These are phyloP conservation scores for Dillenia suffruticosa DNA, from an alignment of 164 flowering plant species.

Conservation along the genomic window DNA sequence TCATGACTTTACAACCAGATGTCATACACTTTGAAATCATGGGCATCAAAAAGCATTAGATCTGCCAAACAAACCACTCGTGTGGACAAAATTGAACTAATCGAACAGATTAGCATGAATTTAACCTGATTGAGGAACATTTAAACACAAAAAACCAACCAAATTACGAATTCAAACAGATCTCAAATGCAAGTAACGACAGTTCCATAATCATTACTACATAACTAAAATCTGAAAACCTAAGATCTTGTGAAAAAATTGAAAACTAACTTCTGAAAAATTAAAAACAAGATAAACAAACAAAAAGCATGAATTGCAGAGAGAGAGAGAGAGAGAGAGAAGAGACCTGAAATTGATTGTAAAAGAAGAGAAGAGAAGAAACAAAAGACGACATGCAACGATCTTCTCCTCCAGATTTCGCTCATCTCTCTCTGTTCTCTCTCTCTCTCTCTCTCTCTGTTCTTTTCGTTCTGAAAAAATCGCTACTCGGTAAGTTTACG, in stretches of 20 bases:
- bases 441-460: conserved; percentile 3
- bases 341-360: conserved; percentile 33
- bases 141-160: neutral
- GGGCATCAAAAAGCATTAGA: no score
- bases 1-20: no score
- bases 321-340: neutral
- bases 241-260: no score
- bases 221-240: no score
- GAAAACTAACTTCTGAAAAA: neutral
- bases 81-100: no score
- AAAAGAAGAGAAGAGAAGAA: conserved; percentile 25
- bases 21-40: no score
- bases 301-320: neutral
- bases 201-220: no score
- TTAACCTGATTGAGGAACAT: neutral
- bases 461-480: no score
- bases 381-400: conserved; percentile 12
- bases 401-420: conserved; percentile 17
- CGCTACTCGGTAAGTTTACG: no score
- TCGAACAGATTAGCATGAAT: no score
- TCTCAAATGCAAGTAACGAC: neutral
- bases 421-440: conserved; percentile 24
- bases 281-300: neutral
- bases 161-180: neutral
- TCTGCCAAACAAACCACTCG: no score